Conservation (phyloP, 306 rosid species). For the Vigna radiata region DNA sequence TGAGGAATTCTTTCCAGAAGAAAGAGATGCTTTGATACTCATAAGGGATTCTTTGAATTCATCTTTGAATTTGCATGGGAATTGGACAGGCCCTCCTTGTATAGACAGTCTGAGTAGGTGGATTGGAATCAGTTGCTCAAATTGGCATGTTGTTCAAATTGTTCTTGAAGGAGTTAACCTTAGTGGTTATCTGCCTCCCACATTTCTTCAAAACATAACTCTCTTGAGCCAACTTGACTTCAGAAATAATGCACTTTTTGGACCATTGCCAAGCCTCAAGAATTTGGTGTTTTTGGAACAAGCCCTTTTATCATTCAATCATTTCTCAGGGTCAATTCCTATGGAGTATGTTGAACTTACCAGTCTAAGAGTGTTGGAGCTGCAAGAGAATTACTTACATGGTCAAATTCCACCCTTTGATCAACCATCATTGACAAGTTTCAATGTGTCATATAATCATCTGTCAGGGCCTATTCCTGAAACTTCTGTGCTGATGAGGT, state of each 20-base stretch:
- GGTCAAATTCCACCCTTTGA: constrained; percentile 66
- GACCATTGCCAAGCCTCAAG: constrained; percentile 58
- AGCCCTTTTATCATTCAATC: constrained; percentile 55
- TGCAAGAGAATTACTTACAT: constrained; percentile 57
- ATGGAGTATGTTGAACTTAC: constrained; percentile 51
- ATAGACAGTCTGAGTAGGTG: constrained; percentile 55
- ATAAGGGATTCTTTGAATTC: constrained; percentile 66
- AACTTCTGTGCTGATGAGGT: constrained; percentile 56
- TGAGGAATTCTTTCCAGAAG: constrained; percentile 52
- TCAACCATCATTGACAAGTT: constrained; percentile 56
- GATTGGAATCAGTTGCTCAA: constrained; percentile 67
- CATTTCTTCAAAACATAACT: constrained; percentile 58
- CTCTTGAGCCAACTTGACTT: constrained; percentile 57
- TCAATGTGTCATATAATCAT: constrained; percentile 69
- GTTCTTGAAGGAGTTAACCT: constrained; percentile 61
- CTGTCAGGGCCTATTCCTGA: constrained; percentile 65
- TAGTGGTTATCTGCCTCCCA: constrained; percentile 57
- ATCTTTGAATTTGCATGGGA: constrained; percentile 55
- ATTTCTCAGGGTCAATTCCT: constrained; percentile 61
- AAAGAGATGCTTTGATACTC: constrained; percentile 64
- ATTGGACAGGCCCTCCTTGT: constrained; percentile 86
- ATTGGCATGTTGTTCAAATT: constrained; percentile 66
- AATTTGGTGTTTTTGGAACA: constrained; percentile 54
- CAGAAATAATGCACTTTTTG: constrained; percentile 64
- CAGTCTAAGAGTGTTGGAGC: constrained; percentile 48